These are phyloP conservation scores for Euptelea pleiosperma DNA, from an alignment of 164 flowering plant species.

Conservation along the genomic window DNA sequence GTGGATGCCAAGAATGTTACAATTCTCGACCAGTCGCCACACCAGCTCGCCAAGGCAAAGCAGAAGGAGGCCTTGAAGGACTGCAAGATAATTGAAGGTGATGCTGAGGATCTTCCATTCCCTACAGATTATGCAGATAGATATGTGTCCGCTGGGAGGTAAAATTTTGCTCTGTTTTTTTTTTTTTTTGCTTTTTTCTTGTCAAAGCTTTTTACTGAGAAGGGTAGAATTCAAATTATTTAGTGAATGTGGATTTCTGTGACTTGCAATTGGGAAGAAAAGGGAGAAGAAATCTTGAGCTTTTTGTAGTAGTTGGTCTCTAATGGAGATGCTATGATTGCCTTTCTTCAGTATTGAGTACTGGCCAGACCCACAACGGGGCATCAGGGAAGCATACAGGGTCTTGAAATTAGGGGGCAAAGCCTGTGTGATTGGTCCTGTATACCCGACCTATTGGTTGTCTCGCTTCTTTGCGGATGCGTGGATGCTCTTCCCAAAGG, in stretches of 20 bases:
- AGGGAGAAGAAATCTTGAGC: not conserved
- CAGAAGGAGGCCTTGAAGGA: slow-evolving; percentile 61
- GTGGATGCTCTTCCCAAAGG: slow-evolving; percentile 94
- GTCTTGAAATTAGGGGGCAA: slow-evolving; percentile 76
- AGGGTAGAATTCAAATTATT: not conserved
- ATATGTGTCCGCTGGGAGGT: slow-evolving; percentile 75
- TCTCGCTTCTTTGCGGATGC: slow-evolving; percentile 90
- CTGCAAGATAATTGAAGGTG: slow-evolving; percentile 62
- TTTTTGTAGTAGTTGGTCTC: not conserved
- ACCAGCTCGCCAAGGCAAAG: slow-evolving; percentile 71
- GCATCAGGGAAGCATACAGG: slow-evolving; percentile 88
- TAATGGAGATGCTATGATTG: slow-evolving; percentile 7
- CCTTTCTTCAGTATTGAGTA: slow-evolving; percentile 66
- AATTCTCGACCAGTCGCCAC: slow-evolving; percentile 69
- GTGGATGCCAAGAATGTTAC: slow-evolving; percentile 75
- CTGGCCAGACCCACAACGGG: slow-evolving; percentile 96
- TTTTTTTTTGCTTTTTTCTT: no score
- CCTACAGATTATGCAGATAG: slow-evolving; percentile 68
- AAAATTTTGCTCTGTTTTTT: not conserved
- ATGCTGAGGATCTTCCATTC: slow-evolving; percentile 70
- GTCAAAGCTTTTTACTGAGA: no score
- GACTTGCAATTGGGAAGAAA: not conserved
- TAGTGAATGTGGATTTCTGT: not conserved
- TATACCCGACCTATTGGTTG: slow-evolving; percentile 79
- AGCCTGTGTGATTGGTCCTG: slow-evolving; percentile 85